Evolutionary conservation across 164 flowering plant genomes (phyloP).

Genomic region (Macadamia tetraphylla): DNA sequence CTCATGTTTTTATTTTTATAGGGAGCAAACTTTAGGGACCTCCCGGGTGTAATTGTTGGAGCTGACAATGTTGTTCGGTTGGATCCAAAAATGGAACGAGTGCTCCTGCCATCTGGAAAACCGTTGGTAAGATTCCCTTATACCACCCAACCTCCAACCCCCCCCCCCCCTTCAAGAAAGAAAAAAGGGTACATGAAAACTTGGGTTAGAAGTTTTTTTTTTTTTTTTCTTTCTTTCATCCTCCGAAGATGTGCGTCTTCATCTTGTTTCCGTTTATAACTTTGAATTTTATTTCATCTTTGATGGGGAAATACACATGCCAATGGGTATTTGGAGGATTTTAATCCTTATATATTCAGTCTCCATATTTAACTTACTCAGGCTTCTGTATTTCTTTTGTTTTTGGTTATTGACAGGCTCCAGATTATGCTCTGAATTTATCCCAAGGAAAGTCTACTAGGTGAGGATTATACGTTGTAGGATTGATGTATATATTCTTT

Average conservation of each 20-base stretch:
- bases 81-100: constrained; percentile 30
- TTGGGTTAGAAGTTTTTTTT: too few species aligned
- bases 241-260: too few species aligned
- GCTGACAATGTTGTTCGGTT: constrained; percentile 37
- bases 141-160: neutral
- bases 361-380: neutral
- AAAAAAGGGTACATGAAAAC: too few species aligned
- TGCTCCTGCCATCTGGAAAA: constrained; percentile 49
- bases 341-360: too few species aligned
- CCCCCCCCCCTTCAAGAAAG: neutral
- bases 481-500: neutral
- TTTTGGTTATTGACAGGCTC: constrained; percentile 29
- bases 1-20: constrained; percentile 13
- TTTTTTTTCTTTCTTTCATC: too few species aligned
- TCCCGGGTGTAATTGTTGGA: constrained; percentile 52
- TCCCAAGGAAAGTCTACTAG: constrained; percentile 44
- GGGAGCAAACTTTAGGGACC: constrained; percentile 65
- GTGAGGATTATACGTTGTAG: constrained; percentile 16
- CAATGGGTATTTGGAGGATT: too few species aligned
- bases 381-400: neutral
- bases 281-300: too few species aligned
- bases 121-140: constrained; percentile 30
- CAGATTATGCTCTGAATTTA: constrained; percentile 39
- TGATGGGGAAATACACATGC: too few species aligned
- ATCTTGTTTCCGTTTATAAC: too few species aligned